Evolutionary conservation across 148 eudicot species (phyloP).

Genomic region (Polygonum aviculare): DNA sequence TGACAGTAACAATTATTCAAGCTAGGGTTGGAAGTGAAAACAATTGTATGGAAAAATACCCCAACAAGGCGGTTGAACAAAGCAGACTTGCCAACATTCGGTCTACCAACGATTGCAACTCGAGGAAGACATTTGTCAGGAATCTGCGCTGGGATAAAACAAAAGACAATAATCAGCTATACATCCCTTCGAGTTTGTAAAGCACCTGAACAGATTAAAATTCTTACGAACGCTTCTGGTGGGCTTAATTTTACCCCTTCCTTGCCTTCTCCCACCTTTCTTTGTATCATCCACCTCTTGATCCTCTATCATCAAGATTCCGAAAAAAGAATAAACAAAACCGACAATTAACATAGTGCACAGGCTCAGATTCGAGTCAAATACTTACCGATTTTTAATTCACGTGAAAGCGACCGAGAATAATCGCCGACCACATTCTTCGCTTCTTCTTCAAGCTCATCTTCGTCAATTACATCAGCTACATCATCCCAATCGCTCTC

Average conservation of each 20-base stretch:
- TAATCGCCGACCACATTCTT: slow-evolving; percentile 41
- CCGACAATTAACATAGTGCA: not conserved
- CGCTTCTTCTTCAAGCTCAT: slow-evolving; percentile 70
- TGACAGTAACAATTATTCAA: not conserved
- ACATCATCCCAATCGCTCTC: slow-evolving; percentile 32
- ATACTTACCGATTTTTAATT: slow-evolving; percentile 49
- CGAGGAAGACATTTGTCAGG: slow-evolving; percentile 87
- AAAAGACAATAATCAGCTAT: not conserved
- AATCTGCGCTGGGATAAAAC: slow-evolving; percentile 34
- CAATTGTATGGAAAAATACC: slow-evolving; percentile 33
- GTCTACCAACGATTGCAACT: slow-evolving; percentile 92
- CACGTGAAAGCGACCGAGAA: slow-evolving; percentile 41
- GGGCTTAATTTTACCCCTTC: slow-evolving; percentile 1
- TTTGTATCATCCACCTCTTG: slow-evolving; percentile 12
- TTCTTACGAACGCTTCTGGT: not conserved
- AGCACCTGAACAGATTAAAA: not conserved
- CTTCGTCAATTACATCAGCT: slow-evolving; percentile 30
- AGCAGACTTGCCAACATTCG: slow-evolving; percentile 99
- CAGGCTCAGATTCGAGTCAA: not conserved
- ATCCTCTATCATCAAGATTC: slow-evolving; percentile 16
- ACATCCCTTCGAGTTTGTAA: not conserved
- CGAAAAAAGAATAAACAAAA: not conserved
- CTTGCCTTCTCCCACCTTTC: slow-evolving; percentile 9
- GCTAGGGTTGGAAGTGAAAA: not conserved
- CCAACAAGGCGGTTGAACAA: slow-evolving; percentile 95